A percentile compares a stretch with the other conserved stretches of the same genome.
Evolutionary conservation across 768 basidiomycete genomes (phyloP).

Genomic region (Tulasnella sp.): DNA sequence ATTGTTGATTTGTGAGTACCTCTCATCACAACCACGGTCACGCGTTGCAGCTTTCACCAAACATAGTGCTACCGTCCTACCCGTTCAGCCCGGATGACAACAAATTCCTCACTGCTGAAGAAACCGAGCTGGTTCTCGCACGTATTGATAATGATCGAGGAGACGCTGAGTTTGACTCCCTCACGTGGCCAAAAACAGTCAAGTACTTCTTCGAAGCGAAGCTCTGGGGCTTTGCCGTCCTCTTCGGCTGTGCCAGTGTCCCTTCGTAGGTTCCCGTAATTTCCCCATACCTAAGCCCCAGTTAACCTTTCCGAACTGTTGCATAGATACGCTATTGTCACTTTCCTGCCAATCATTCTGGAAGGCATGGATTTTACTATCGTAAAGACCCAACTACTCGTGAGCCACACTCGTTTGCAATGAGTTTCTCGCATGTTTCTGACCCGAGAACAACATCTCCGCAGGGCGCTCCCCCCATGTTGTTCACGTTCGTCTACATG

Average conservation of each 20-base stretch:
- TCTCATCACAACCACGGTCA: too few species aligned
- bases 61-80: not conserved
- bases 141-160: constrained; percentile 2
- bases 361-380: constrained; percentile 2
- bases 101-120: constrained; percentile 8
- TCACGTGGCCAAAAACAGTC: not conserved
- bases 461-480: constrained; percentile 3
- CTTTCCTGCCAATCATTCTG: constrained; percentile 6
- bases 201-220: not conserved
- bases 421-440: not conserved
- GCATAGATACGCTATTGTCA: not conserved
- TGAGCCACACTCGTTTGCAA: not conserved
- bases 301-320: not conserved
- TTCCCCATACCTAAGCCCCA: too few species aligned
- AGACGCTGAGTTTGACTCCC: constrained; percentile 7
- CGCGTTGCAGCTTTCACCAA: too few species aligned
- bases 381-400: constrained; percentile 6
- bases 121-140: not conserved
- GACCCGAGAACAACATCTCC: not conserved
- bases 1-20: constrained; percentile 6
- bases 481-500: not conserved
- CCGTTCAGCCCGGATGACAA: constrained; percentile 7
- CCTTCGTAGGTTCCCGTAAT: not conserved
- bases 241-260: not conserved
- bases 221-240: not conserved